Evolutionary conservation across 2,329 filamentous ascomycete species (phyloP), one percentile per base, ranked within the genome.

Genomic region (Orbilia javanica): DNA sequence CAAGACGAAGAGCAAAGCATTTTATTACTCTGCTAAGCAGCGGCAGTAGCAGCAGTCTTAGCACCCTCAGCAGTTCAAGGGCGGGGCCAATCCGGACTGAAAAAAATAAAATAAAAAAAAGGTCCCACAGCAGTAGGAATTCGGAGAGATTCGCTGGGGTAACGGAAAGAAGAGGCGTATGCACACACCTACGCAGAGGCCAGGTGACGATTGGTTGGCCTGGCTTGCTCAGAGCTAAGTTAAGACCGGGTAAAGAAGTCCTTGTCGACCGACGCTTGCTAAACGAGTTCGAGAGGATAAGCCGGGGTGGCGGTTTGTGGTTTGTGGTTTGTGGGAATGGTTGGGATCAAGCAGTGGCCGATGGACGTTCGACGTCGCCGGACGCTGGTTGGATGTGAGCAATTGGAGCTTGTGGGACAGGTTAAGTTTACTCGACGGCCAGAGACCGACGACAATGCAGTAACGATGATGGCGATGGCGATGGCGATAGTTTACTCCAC

Each of bases 131-230:
- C 34, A 76, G 52, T 34, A 42, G 52, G 50, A 55, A 67, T 48
- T 66, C 48, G 73, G 66, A 77, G 73, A 42, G 34, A 71, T 64
- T 77, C 66, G 65, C 66, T 77, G 65, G 65, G 66, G 73, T 44
- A 46, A 55, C 50, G 39, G 52, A 55, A 22, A 39, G 52, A 42
- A 13, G 53, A 29, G 29, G 31, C 15, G 42, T 18, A 20, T 20
- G 10, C 25, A 42, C 39, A 5, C 20, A 46, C 34, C 34, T 25
- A 22, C 13, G 62, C 36, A 67, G 36, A 70, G 73, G 66, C 65
- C 73, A 77, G 73, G 73, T 77, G 73, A 77, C 73, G 66, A 77
- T 77, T 77, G 66, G 57, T 66, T 77, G 66, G 67, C 65, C 66
- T 77, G 73, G 46, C 34, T 50, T 65, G 50, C 63, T 52, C 25